These are phyloP conservation scores for Colletotrichum filicis DNA, from an alignment of 2,329 filamentous ascomycete species.

Conservation along the genomic window DNA sequence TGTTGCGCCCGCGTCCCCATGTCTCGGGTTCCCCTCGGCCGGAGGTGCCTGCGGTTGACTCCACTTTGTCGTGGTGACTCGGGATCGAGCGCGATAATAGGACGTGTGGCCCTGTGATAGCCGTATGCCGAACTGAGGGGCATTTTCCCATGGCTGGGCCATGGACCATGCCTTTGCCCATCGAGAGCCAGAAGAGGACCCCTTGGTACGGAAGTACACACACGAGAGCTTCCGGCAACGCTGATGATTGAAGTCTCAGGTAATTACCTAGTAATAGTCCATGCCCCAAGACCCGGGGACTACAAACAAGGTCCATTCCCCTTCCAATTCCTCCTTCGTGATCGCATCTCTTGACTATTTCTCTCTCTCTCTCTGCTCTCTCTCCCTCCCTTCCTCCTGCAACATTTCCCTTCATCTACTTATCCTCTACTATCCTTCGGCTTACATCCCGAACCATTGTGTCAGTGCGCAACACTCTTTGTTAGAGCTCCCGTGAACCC, in stretches of 20 bases:
- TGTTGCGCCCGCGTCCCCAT: conserved; percentile 19
- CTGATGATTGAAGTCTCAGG: conserved; percentile 24
- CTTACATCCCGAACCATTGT: not conserved
- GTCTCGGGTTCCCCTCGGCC: conserved; percentile 43
- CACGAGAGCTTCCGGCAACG: conserved; percentile 24
- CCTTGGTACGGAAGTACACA: not conserved
- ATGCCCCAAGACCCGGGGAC: conserved; percentile 23
- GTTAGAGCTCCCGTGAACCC: conserved; percentile 13
- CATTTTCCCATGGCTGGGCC: conserved; percentile 5
- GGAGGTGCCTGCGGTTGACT: conserved; percentile 34
- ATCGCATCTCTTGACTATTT: conserved; percentile 11
- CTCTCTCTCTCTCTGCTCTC: conserved; percentile 6
- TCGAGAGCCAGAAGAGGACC: not conserved
- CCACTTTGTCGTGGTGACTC: conserved; percentile 32
- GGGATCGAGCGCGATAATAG: conserved; percentile 28
- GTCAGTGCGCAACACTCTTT: conserved; percentile 16
- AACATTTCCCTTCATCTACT: not conserved
- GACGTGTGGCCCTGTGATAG: conserved; percentile 31
- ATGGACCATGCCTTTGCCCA: not conserved
- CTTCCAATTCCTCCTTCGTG: conserved; percentile 20
- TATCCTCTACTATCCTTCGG: conserved; percentile 11
- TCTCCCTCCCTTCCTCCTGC: conserved; percentile 26
- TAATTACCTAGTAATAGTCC: not conserved
- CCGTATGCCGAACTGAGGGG: conserved; percentile 35
- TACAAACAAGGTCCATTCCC: conserved; percentile 18